Evolutionary conservation across 306 rosid species (phyloP).

Genomic region (Trifolium subterraneum): DNA sequence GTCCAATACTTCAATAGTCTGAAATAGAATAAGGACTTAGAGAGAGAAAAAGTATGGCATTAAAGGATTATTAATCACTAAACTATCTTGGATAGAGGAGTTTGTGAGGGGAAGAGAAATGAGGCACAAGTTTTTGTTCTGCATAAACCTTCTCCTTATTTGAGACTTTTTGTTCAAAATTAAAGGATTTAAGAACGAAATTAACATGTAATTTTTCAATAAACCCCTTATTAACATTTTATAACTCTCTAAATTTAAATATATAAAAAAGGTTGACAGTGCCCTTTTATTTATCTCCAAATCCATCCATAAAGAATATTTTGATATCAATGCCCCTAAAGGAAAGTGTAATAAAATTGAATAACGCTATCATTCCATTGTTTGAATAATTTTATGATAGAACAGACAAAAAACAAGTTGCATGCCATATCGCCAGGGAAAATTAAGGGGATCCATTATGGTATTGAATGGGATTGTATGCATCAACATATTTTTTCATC

Average conservation of each 20-base stretch:
- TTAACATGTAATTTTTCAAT: not conserved
- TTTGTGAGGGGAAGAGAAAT: not conserved
- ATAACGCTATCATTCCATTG: not conserved
- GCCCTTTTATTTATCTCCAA: not conserved
- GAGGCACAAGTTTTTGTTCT: not conserved
- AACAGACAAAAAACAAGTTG: not conserved
- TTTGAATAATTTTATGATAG: not conserved
- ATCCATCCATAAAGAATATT: not conserved
- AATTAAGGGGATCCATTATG: not conserved
- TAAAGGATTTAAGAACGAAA: not conserved
- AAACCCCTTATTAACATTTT: not conserved
- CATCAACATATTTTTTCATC: not conserved
- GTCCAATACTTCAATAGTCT: slow-evolving; percentile 74
- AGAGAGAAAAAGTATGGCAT: not conserved
- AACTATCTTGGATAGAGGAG: not conserved
- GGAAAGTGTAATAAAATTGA: not conserved
- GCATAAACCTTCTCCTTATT: not conserved
- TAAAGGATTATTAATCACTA: not conserved
- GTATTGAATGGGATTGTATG: not conserved
- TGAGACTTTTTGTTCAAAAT: not conserved
- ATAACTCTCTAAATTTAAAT: not conserved
- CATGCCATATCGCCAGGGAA: not conserved
- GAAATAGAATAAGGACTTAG: slow-evolving; percentile 16
- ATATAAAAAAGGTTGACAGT: not conserved
- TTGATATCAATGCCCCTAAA: not conserved